Percentiles rank a stretch among this genome's conserved stretches.
Conservation (phyloP, 192 early-diverging fungal species). For the Coemansia sp. region DNA sequence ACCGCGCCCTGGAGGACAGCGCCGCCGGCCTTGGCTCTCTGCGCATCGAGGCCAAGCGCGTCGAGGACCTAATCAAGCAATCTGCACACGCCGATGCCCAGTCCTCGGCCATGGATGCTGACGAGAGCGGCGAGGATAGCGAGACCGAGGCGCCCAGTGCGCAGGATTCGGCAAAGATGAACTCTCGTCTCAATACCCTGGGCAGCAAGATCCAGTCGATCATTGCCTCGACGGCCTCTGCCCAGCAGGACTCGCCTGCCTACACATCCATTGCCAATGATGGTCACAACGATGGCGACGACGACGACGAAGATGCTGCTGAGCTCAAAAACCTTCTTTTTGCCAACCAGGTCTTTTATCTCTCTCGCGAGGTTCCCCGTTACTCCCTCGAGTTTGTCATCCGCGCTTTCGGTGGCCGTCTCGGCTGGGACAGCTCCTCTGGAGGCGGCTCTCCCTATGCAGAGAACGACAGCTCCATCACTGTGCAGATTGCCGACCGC, state of each 20-base stretch:
- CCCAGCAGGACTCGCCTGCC: slow-evolving; percentile 15
- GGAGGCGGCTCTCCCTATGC: slow-evolving; percentile 75
- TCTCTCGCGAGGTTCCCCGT: slow-evolving; percentile 93
- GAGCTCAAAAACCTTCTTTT: slow-evolving; percentile 55
- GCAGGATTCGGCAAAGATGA: slow-evolving; percentile 8
- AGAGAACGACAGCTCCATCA: slow-evolving; percentile 81
- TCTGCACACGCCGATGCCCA: slow-evolving; percentile 24
- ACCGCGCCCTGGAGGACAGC: slow-evolving; percentile 43
- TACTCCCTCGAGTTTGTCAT: slow-evolving; percentile 91
- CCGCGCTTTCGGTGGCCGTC: slow-evolving; percentile 80
- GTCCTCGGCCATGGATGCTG: not conserved
- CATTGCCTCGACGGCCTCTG: slow-evolving; percentile 4
- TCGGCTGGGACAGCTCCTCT: slow-evolving; percentile 81
- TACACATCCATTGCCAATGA: too few species aligned
- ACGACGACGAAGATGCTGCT: slow-evolving; percentile 21
- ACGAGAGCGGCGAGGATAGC: slow-evolving; percentile 18
- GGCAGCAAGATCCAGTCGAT: slow-evolving; percentile 41
- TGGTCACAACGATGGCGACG: too few species aligned
- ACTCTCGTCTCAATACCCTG: slow-evolving; percentile 31
- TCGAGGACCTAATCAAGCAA: slow-evolving; percentile 38
- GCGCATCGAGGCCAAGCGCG: slow-evolving; percentile 28
- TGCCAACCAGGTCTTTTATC: slow-evolving; percentile 65
- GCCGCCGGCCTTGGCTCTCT: slow-evolving; percentile 45
- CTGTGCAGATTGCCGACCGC: slow-evolving; percentile 86
- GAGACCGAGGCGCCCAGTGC: slow-evolving; percentile 5